Evolutionary conservation across 345 rosid genomes (phyloP), one percentile per base, ranked within the genome.

Genomic region (Aegle marmelos): DNA sequence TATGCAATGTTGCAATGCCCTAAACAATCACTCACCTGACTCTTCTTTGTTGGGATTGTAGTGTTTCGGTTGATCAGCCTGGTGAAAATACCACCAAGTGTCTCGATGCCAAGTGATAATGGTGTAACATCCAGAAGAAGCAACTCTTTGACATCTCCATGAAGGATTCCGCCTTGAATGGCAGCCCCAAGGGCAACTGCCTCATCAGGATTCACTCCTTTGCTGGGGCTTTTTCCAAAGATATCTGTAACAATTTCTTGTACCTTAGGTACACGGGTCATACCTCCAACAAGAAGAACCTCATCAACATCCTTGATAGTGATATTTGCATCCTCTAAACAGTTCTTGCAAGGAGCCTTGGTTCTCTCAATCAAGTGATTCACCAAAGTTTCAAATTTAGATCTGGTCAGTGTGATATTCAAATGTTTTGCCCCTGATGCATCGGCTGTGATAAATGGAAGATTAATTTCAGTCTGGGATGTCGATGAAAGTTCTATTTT

Each of bases 181-280:
- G 98, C 98, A 69, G 98, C 98, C 79, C 98, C 97, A 86, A 94
- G 81, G 4, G 98, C 92, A 74, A 94, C 97, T 70, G 95, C 97
- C 83, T 94, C 97, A 56, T 92, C 97, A 61, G 98, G 98, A 75
- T 94, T 94, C 1, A 94, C 97, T 68, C 95, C 97, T 84, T 91
- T 91, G 72, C 97, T 91, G 0, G 98, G 96, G 64, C 82, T 83
- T 91, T 89, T 94, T 7, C 94, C 96, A 57, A 94, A 94, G 74
- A 94, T 91, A 53, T 86, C 97, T 2, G 92, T 25, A 24, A 94
- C 98, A 6, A 92, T 78, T 76, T 87, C 88, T 77, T 94, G 98
- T 24, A 94, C 96, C 83, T 91, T 94, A 25, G 98, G 98, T 24
- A 94, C 98, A 84, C 97, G 97, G 5, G 95, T 94, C 98, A 94